A percentile compares a stretch with the other conserved stretches of the same genome.
Conservation (phyloP, 495 filamentous ascomycete species). For the Clohesyomyces aquaticus region DNA sequence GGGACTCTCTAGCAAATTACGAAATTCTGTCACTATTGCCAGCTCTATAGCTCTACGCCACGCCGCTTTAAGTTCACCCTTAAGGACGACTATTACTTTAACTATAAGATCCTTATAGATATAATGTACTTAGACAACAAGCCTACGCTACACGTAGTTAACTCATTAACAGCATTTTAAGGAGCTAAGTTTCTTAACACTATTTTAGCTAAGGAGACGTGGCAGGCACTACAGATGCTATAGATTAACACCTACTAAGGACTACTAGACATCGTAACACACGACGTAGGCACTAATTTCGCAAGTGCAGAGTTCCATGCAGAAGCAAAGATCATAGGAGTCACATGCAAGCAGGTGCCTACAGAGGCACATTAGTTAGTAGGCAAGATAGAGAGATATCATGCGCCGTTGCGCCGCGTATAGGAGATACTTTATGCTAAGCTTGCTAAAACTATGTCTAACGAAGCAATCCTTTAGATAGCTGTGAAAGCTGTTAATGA, state of each 20-base stretch:
- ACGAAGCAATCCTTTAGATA: too few species aligned
- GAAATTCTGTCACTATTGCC: neutral
- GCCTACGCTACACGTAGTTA: neutral
- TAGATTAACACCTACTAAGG: neutral
- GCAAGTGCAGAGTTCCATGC: neutral
- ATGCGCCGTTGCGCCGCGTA: too few species aligned
- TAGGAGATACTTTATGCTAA: too few species aligned
- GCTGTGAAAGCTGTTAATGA: too few species aligned
- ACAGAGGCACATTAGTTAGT: conserved; percentile 6
- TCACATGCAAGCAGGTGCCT: conserved; percentile 3
- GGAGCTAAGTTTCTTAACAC: neutral
- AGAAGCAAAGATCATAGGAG: neutral
- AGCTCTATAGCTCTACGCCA: neutral
- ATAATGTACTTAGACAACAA: neutral
- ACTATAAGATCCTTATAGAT: conserved; percentile 5
- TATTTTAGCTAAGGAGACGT: neutral
- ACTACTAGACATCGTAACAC: neutral
- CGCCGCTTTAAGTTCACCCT: neutral
- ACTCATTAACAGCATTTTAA: neutral
- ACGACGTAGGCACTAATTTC: neutral
- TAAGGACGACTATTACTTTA: conserved; percentile 5
- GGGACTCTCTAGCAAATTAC: neutral
- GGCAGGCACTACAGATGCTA: neutral
- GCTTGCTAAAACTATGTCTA: too few species aligned
- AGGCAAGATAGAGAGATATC: neutral